Conservation (phyloP, 257 asterid species). For the Solanum peruvianum region DNA sequence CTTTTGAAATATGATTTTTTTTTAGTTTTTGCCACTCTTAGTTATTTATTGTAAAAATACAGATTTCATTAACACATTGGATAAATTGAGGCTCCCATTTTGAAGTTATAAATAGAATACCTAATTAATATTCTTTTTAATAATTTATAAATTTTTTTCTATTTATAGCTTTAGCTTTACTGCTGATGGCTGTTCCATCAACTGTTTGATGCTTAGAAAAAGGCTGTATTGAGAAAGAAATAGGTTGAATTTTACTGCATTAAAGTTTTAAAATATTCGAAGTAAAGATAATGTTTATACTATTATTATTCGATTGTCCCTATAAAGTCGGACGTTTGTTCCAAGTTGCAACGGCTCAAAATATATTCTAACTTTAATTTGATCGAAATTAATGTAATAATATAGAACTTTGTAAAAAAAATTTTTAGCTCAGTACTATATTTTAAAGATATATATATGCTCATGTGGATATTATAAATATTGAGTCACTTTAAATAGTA, state of each 20-base stretch:
- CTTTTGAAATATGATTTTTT: neutral
- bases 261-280: neutral
- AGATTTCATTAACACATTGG: neutral
- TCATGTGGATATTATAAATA: no score
- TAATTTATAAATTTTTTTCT: neutral
- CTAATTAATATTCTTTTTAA: neutral
- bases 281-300: neutral
- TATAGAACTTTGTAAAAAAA: no score
- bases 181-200: neutral
- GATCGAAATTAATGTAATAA: no score
- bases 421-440: no score
- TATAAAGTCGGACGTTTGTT: neutral
- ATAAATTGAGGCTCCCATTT: neutral
- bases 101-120: neutral
- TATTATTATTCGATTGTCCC: neutral
- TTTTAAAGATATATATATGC: no score
- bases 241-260: neutral
- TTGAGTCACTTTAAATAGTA: no score
- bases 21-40: neutral
- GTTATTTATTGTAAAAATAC: neutral
- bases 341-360: neutral
- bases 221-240: neutral
- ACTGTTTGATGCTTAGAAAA: neutral
- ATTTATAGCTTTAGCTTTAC: neutral
- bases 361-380: neutral